Evolutionary conservation across 768 basidiomycete species (phyloP).

Genomic region (Leucosporidium yakuticum): DNA sequence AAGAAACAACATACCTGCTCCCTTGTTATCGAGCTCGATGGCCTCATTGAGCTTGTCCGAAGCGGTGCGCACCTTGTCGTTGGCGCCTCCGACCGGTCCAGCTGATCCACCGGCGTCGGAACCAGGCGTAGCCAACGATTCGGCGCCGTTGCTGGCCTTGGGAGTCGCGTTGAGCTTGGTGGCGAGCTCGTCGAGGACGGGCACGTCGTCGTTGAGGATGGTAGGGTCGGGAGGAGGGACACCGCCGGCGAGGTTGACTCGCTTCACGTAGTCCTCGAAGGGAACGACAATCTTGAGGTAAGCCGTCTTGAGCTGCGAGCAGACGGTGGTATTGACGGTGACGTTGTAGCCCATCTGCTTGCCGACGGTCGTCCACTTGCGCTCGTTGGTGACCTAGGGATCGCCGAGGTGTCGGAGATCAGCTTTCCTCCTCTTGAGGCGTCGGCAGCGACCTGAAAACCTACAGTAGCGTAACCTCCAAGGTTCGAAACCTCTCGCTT

Average conservation of each 20-base stretch:
- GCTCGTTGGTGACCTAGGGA: slow-evolving; percentile 66
- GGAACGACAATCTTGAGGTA: slow-evolving; percentile 88
- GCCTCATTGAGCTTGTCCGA: slow-evolving; percentile 38
- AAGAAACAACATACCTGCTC: neutral
- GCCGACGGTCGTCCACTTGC: slow-evolving; percentile 84
- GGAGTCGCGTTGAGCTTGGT: slow-evolving; percentile 6
- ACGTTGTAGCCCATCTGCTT: slow-evolving; percentile 74
- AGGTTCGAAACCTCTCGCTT: slow-evolving; percentile 83
- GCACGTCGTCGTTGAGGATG: slow-evolving; percentile 13
- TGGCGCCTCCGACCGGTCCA: neutral
- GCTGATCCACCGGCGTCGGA: neutral
- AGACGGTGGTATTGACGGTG: slow-evolving; percentile 60
- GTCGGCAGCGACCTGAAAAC: slow-evolving; percentile 34
- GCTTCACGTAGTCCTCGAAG: slow-evolving; percentile 70
- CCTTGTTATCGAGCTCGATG: slow-evolving; percentile 18
- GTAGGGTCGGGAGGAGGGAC: slow-evolving; percentile 24
- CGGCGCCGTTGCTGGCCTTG: slow-evolving; percentile 57
- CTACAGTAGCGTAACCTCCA: slow-evolving; percentile 81
- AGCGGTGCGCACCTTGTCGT: slow-evolving; percentile 32
- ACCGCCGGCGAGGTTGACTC: slow-evolving; percentile 25
- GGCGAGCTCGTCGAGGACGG: slow-evolving; percentile 17
- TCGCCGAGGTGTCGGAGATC: slow-evolving; percentile 15
- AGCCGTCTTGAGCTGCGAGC: slow-evolving; percentile 80
- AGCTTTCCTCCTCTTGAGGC: slow-evolving; percentile 33
- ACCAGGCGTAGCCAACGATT: slow-evolving; percentile 48